These are phyloP conservation scores for Globisporangium acanthophoron DNA, from an alignment of 352 stramenopile species.

Conservation along the genomic window DNA sequence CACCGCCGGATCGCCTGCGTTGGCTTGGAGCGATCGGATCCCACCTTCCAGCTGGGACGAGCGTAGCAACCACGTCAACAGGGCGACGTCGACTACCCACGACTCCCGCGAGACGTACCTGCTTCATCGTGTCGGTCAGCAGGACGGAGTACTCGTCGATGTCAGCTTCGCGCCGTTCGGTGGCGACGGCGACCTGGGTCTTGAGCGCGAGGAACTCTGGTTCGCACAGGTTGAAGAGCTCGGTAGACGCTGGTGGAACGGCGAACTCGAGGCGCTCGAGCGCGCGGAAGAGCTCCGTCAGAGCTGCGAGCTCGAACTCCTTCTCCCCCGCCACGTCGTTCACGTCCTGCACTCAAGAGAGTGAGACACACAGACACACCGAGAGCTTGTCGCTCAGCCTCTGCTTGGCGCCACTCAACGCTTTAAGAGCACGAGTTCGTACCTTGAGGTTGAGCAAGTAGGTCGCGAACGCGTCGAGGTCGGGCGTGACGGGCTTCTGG, in stretches of 20 bases:
- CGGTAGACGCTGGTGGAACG: conserved; percentile 19
- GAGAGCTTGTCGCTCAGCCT: not conserved
- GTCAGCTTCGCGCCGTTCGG: conserved; percentile 23
- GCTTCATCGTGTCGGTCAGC: conserved; percentile 15
- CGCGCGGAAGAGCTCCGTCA: conserved; percentile 34
- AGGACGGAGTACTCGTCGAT: conserved; percentile 23
- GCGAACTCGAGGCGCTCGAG: conserved; percentile 28
- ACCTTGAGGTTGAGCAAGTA: conserved; percentile 57
- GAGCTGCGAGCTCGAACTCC: conserved; percentile 40
- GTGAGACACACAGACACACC: not conserved
- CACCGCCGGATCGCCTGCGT: conserved; percentile 25
- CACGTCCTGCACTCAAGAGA: conserved; percentile 25
- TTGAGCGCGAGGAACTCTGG: conserved; percentile 43
- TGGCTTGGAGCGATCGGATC: conserved; percentile 22
- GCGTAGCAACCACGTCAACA: not conserved
- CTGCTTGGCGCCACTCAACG: too few relatives aligned
- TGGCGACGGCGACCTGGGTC: conserved; percentile 22
- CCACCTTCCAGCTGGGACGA: conserved; percentile 1
- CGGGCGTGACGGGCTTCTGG: conserved; percentile 28
- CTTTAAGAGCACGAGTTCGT: not conserved
- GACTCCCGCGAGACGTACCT: conserved; percentile 2
- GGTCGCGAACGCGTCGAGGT: conserved; percentile 35
- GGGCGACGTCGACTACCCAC: not conserved
- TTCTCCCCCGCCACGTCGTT: conserved; percentile 39
- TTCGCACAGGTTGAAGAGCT: conserved; percentile 31